Conservation (phyloP, 257 asterid species). For the Haberlea rhodopensis region DNA sequence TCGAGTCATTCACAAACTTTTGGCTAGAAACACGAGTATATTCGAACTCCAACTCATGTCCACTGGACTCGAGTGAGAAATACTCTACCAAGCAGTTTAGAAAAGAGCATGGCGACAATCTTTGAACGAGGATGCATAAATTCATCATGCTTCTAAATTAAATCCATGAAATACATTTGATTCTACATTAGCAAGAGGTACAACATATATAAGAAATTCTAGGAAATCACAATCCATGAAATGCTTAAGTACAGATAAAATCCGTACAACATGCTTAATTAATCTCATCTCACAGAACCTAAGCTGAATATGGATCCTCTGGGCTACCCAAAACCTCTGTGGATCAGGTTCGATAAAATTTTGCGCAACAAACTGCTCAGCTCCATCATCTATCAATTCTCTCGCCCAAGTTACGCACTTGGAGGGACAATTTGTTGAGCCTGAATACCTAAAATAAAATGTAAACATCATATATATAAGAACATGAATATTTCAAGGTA, state of each 20-base stretch:
- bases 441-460: no score
- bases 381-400: conserved; percentile 84
- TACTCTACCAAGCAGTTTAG: neutral
- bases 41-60: neutral
- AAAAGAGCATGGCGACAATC: no score
- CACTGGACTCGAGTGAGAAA: neutral
- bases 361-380: conserved; percentile 63
- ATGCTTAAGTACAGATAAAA: neutral
- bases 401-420: conserved; percentile 87
- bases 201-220: neutral
- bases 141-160: no score
- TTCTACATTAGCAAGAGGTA: neutral
- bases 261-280: neutral
- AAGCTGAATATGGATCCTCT: conserved; percentile 78
- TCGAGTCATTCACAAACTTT: no score
- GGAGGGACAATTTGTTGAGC: no score
- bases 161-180: neutral
- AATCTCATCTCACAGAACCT: conserved; percentile 13
- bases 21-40: no score
- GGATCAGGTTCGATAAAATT: conserved; percentile 74
- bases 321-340: conserved; percentile 71
- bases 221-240: neutral
- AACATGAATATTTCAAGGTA: conserved; percentile 56
- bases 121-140: no score
- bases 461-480: no score